Conservation (phyloP, 2,329 filamentous ascomycete species). For the Ilyonectria robusta region DNA sequence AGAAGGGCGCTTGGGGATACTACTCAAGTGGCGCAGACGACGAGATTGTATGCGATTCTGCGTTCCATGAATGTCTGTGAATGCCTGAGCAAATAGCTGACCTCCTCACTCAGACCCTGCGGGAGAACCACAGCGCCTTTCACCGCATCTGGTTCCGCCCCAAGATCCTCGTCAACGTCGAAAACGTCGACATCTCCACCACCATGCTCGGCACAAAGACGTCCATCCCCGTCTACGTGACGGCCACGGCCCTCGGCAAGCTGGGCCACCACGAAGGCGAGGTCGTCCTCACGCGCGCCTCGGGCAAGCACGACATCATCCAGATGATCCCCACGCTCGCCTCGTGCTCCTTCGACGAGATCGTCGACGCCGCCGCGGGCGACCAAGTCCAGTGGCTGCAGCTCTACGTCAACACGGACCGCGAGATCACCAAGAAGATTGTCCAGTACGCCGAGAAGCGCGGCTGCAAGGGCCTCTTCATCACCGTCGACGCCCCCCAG, state of each 20-base stretch:
- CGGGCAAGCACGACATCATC: conserved; percentile 88
- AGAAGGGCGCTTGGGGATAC: conserved; percentile 97
- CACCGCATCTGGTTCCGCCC: conserved; percentile 99
- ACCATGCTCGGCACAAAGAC: conserved; percentile 93
- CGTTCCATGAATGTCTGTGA: neutral
- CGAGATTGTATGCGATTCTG: conserved; percentile 55
- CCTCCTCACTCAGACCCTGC: conserved; percentile 76
- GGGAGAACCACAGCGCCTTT: conserved; percentile 95
- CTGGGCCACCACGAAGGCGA: conserved; percentile 95
- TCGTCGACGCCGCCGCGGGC: conserved; percentile 84
- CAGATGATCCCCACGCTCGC: conserved; percentile 99
- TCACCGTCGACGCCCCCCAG: conserved; percentile 97
- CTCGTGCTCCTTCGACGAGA: conserved; percentile 97
- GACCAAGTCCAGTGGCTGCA: conserved; percentile 97
- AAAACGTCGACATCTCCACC: conserved; percentile 86
- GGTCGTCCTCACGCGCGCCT: conserved; percentile 88
- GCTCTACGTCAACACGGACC: conserved; percentile 97
- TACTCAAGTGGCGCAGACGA: conserved; percentile 87
- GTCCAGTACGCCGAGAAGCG: conserved; percentile 91
- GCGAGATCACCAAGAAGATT: conserved; percentile 89
- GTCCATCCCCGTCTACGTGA: conserved; percentile 94
- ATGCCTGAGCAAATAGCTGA: conserved; percentile 8
- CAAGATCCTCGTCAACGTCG: conserved; percentile 89
- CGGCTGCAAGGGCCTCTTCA: conserved; percentile 96
- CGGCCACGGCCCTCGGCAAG: conserved; percentile 95